phyloP scores from a whole-genome alignment of 2,329 filamentous ascomycete species.

The Decorospora gaudefroyi region DNA sequence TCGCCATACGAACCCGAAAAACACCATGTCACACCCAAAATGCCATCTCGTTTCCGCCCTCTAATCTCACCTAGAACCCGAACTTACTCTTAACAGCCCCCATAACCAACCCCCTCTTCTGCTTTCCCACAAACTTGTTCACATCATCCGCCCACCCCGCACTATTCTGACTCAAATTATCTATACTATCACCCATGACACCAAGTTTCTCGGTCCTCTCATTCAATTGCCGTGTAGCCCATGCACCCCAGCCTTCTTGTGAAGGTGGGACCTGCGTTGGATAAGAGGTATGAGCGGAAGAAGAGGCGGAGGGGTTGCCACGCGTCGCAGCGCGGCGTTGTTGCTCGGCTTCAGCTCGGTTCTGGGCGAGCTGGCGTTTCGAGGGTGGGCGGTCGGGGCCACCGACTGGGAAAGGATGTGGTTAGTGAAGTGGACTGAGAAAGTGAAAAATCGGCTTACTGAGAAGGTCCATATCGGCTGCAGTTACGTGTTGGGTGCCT shows the following conservation, averaged over 20 bases:
- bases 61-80: slow-evolving; percentile 24
- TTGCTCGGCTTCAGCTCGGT: slow-evolving; percentile 72
- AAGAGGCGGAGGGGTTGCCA: slow-evolving; percentile 38
- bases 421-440: slow-evolving; percentile 3
- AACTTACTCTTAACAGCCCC: slow-evolving; percentile 56
- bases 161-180: slow-evolving; percentile 78
- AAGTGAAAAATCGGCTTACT: slow-evolving; percentile 52
- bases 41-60: no score
- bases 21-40: no score
- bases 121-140: slow-evolving; percentile 80
- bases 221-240: slow-evolving; percentile 83
- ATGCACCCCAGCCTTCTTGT: slow-evolving; percentile 68
- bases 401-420: slow-evolving; percentile 64
- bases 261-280: slow-evolving; percentile 20
- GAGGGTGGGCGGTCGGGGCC: slow-evolving; percentile 85
- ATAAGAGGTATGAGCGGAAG: slow-evolving; percentile 31
- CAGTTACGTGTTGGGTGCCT: slow-evolving; percentile 87
- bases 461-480: slow-evolving; percentile 83
- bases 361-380: slow-evolving; percentile 83
- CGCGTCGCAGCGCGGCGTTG: slow-evolving; percentile 45
- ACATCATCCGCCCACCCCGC: slow-evolving; percentile 86
- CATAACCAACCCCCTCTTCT: slow-evolving; percentile 83
- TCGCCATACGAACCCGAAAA: no score
- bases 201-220: slow-evolving; percentile 88
- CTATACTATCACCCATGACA: slow-evolving; percentile 82